These are phyloP conservation scores for Ramularia collo-cygni DNA, from an alignment of 2,329 filamentous ascomycete genomes.

Conservation along the genomic window DNA sequence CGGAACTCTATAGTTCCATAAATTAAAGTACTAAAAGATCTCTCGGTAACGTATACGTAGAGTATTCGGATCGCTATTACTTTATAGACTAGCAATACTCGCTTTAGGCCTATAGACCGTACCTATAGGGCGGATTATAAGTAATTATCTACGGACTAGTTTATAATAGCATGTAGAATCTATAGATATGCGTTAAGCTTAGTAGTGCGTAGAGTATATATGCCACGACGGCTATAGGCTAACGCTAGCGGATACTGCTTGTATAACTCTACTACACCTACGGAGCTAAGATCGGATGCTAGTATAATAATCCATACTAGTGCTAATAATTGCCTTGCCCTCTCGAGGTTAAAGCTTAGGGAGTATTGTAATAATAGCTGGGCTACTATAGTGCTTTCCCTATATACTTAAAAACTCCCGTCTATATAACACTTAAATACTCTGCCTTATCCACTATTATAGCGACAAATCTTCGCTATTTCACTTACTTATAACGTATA, in stretches of 20 bases:
- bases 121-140: conserved; percentile 6
- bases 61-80: too few species aligned
- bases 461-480: too few species aligned
- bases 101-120: conserved; percentile 12
- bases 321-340: conserved; percentile 11
- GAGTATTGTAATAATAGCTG: conserved; percentile 15
- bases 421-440: too few species aligned
- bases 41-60: too few species aligned
- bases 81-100: too few species aligned
- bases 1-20: too few species aligned
- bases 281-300: conserved; percentile 15
- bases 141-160: conserved; percentile 10
- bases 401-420: too few species aligned
- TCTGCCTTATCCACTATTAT: too few species aligned
- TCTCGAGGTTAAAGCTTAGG: conserved; percentile 8
- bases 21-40: too few species aligned
- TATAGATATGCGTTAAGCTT: conserved; percentile 14
- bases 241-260: conserved; percentile 17
- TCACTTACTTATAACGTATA: too few species aligned
- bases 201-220: conserved; percentile 13
- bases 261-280: conserved; percentile 15
- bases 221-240: conserved; percentile 16
- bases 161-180: conserved; percentile 12
- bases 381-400: neutral
- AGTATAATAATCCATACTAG: conserved; percentile 15